phyloP scores from a whole-genome alignment of 2,329 filamentous ascomycete species.

The Aureobasidium lini region DNA sequence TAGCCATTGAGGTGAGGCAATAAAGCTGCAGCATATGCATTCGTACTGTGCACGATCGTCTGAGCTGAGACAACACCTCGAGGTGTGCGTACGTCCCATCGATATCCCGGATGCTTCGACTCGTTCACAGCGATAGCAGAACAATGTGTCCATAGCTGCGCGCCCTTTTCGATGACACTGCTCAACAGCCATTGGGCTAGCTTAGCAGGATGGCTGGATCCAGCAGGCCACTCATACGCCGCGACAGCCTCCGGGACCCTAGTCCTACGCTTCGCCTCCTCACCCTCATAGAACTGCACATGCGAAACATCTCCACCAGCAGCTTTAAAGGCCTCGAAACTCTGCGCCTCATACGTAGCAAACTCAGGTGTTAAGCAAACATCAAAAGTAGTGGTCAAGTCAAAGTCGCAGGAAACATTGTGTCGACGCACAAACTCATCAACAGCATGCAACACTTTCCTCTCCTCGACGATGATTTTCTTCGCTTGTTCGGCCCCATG shows the following conservation, averaged over 20 bases:
- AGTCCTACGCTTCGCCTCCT: slow-evolving; percentile 33
- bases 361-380: slow-evolving; percentile 43
- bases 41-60: slow-evolving; percentile 34
- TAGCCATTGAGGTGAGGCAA: slow-evolving; percentile 30
- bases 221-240: slow-evolving; percentile 47
- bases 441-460: slow-evolving; percentile 34
- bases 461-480: slow-evolving; percentile 41
- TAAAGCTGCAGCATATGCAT: slow-evolving; percentile 33
- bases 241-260: slow-evolving; percentile 32
- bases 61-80: slow-evolving; percentile 26
- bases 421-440: slow-evolving; percentile 36
- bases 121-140: slow-evolving; percentile 26
- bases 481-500: slow-evolving; percentile 39
- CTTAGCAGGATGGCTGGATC: slow-evolving; percentile 43
- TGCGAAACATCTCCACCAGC: slow-evolving; percentile 40
- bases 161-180: slow-evolving; percentile 32
- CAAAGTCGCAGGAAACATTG: slow-evolving; percentile 39
- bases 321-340: slow-evolving; percentile 31
- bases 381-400: slow-evolving; percentile 41
- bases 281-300: slow-evolving; percentile 33
- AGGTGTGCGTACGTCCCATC: slow-evolving; percentile 31
- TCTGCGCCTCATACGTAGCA: slow-evolving; percentile 37
- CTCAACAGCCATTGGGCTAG: slow-evolving; percentile 42
- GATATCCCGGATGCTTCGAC: slow-evolving; percentile 16
- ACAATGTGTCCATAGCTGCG: slow-evolving; percentile 37